Evolutionary conservation across 495 filamentous ascomycete species (phyloP).

Genomic region (Eremomyces bilateralis): DNA sequence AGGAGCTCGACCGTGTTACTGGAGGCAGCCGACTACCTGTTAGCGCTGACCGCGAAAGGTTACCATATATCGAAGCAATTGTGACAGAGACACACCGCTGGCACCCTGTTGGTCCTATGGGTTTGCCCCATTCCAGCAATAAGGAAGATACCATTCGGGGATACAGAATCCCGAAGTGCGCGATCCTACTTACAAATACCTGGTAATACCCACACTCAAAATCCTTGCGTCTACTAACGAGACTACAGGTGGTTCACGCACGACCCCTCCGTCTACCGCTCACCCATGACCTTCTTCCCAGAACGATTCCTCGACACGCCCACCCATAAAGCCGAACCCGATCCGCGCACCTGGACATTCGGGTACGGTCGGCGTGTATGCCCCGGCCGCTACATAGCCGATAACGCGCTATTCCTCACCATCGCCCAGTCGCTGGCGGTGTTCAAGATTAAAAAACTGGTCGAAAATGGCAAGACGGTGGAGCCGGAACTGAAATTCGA

Average conservation of each 20-base stretch:
- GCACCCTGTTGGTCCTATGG: slow-evolving; percentile 24
- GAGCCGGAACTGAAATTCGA: slow-evolving; percentile 14
- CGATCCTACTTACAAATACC: slow-evolving; percentile 19
- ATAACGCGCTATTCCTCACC: slow-evolving; percentile 19
- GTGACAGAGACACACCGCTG: slow-evolving; percentile 27
- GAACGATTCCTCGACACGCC: slow-evolving; percentile 19
- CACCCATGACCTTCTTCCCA: slow-evolving; percentile 19
- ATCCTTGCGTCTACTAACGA: background rate
- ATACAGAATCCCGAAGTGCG: slow-evolving; percentile 26
- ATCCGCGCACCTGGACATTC: slow-evolving; percentile 15
- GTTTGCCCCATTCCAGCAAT: slow-evolving; percentile 30
- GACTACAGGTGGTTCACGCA: slow-evolving; percentile 13
- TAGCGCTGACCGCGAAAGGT: slow-evolving; percentile 14
- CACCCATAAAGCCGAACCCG: slow-evolving; percentile 15
- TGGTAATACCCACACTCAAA: slow-evolving; percentile 13
- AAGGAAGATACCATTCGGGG: slow-evolving; percentile 26
- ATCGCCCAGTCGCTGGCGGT: slow-evolving; percentile 18
- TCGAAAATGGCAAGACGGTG: slow-evolving; percentile 14
- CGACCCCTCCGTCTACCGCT: slow-evolving; percentile 16
- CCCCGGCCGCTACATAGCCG: slow-evolving; percentile 19
- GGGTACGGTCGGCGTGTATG: slow-evolving; percentile 24
- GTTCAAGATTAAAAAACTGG: slow-evolving; percentile 19
- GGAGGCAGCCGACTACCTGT: slow-evolving; percentile 18
- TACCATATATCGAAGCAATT: slow-evolving; percentile 25
- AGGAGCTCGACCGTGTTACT: slow-evolving; percentile 33